Conservation (phyloP, 257 asterid genomes). For the Solanum piurae region DNA sequence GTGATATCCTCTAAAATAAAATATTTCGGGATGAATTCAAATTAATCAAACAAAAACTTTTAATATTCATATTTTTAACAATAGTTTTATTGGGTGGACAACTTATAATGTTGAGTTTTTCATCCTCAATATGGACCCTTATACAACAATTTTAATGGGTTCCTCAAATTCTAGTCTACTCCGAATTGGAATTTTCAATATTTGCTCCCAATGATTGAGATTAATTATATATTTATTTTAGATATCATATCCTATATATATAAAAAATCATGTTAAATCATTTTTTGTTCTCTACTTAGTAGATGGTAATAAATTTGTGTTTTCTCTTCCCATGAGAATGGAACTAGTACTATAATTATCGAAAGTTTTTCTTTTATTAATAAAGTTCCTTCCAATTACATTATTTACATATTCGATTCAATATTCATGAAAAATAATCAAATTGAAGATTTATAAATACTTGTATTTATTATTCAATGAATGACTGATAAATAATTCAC, state of each 20-base stretch:
- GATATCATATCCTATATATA: neutral
- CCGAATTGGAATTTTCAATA: neutral
- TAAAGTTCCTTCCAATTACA: neutral
- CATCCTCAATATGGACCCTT: neutral
- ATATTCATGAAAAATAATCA: neutral
- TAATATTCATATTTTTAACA: neutral
- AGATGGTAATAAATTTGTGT: neutral
- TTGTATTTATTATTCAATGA: neutral
- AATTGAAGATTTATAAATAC: neutral
- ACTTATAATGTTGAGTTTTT: neutral
- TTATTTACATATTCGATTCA: neutral
- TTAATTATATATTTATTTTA: neutral
- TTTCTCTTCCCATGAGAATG: neutral
- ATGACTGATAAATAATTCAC: neutral
- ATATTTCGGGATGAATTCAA: rapidly evolving
- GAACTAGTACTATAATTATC: neutral
- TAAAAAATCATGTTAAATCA: neutral
- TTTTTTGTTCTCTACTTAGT: neutral
- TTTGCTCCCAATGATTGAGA: neutral
- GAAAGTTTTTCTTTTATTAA: neutral
- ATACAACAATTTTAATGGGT: neutral
- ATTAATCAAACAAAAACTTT: neutral
- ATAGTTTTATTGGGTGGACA: neutral
- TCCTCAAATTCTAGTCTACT: neutral
- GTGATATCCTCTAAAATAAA: neutral